Evolutionary conservation across 208 protist genomes (phyloP), one percentile per base, ranked within the genome.

Genomic region (Trichomonas vaginalis): DNA sequence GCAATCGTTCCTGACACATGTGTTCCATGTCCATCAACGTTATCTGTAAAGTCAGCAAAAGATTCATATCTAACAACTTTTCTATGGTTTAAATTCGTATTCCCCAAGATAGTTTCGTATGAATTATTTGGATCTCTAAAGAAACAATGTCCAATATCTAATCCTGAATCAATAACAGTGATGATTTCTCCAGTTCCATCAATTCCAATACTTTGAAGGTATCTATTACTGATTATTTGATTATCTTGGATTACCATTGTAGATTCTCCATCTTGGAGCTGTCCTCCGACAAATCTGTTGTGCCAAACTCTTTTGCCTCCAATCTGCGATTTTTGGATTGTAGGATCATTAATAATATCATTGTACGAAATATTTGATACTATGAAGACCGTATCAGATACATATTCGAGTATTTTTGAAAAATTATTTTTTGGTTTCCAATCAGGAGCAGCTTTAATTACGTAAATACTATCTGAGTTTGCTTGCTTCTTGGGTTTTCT

Each of bases 1-100:
- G 46, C 96, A 42, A 96, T 87, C 17, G 51, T 96, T 3, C 87
- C 96, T 23, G 95, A 3, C 4, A 70, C 35, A 70, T 96, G 96
- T 39, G 96, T 96, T 37, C 96, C 96, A 51, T 92, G 86, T 6
- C 86, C 86, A 49, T 12, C 17, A 39, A 51, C 23, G 37, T 56
- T 15, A 47, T 35, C 45, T 51, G 40, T 21, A 39, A 8, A 12
- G 23, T 35, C 45, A 39, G 40, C 10, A 27, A 51, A 35, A 39
- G 86, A 39, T 35, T 39, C 27, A 92, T 92, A 92, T 92, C 17
- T 56, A 17, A 51, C 40, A 27, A 92, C 45, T 39, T 92, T 92
- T 39, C 45, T 35, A 39, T 92, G 86, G 37, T 92, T 92, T 9
- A 51, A 45, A 92, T 92, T 92, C 9, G 37, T 51, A n/a, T 21